Evolutionary conservation across 441 rosid genomes (phyloP).

Genomic region (Brassica balearica): DNA sequence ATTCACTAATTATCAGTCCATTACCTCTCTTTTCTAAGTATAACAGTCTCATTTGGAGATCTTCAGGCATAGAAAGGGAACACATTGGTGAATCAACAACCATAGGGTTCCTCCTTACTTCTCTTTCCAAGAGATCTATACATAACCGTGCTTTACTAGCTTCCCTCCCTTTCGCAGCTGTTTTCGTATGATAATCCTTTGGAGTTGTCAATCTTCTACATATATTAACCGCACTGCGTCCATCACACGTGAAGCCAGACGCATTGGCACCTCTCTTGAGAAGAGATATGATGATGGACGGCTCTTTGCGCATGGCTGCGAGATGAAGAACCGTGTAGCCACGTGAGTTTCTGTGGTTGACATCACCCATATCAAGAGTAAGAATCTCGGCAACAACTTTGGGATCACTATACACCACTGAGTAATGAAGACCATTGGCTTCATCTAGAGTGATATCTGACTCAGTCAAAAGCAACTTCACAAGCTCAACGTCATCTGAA

Average conservation of each 20-base stretch:
- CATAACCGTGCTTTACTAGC: slow-evolving; percentile 75
- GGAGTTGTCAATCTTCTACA: slow-evolving; percentile 78
- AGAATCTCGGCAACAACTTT: slow-evolving; percentile 81
- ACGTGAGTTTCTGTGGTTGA: slow-evolving; percentile 67
- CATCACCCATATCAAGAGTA: slow-evolving; percentile 63
- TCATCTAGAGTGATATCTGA: slow-evolving; percentile 67
- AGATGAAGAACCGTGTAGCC: slow-evolving; percentile 84
- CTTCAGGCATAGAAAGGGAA: slow-evolving; percentile 55
- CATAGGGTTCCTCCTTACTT: slow-evolving; percentile 65
- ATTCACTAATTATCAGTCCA: background rate
- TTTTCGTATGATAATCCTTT: slow-evolving; percentile 72
- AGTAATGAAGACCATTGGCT: slow-evolving; percentile 83
- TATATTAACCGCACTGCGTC: slow-evolving; percentile 74
- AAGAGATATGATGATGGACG: slow-evolving; percentile 63
- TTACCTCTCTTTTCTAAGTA: slow-evolving; percentile 87
- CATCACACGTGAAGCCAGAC: slow-evolving; percentile 64
- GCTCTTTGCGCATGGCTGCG: slow-evolving; percentile 82
- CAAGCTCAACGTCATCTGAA: slow-evolving; percentile 86
- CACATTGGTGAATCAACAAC: slow-evolving; percentile 48
- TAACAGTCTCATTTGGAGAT: slow-evolving; percentile 73
- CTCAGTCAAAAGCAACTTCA: slow-evolving; percentile 75
- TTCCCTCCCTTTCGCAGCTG: slow-evolving; percentile 60
- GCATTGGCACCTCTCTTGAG: slow-evolving; percentile 73
- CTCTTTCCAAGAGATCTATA: slow-evolving; percentile 80
- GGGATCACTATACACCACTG: slow-evolving; percentile 80